phyloP scores from a whole-genome alignment of 2,329 filamentous ascomycete genomes.

The Aspergillus sp. region DNA sequence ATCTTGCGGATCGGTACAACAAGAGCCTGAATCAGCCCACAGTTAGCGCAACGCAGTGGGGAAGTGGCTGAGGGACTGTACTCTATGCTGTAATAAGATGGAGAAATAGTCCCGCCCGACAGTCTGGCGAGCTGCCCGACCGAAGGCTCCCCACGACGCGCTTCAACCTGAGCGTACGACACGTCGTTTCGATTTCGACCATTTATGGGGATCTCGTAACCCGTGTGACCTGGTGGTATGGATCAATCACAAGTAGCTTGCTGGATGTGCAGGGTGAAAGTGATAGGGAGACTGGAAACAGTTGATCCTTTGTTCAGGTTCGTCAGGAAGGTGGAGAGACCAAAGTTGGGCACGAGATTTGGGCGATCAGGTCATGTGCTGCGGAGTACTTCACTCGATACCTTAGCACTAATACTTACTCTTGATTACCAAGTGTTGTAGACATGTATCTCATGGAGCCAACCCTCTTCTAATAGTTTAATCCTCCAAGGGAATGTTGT shows the following conservation, averaged over 20 bases:
- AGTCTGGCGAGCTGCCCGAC: not conserved
- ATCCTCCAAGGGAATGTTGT: too few relatives aligned
- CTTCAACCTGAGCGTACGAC: not conserved
- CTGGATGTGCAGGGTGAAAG: not conserved
- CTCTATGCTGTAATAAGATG: not conserved
- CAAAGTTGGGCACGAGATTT: too few relatives aligned
- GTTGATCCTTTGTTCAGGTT: too few relatives aligned
- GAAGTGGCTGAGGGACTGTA: not conserved
- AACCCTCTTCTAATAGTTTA: too few relatives aligned
- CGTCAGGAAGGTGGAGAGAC: too few relatives aligned
- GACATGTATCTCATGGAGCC: too few relatives aligned
- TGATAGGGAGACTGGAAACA: too few relatives aligned
- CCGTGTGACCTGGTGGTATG: not conserved
- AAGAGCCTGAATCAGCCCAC: not conserved
- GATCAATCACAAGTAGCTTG: not conserved
- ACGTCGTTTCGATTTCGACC: not conserved
- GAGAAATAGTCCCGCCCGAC: not conserved
- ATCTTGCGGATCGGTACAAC: slow-evolving; percentile 16
- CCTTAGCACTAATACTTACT: too few relatives aligned
- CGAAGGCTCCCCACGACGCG: not conserved
- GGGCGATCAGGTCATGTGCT: too few relatives aligned
- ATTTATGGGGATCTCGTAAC: not conserved
- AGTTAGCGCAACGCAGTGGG: not conserved
- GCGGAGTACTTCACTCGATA: too few relatives aligned
- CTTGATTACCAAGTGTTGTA: too few relatives aligned